Percentiles rank a stretch among this genome's conserved stretches.
These are phyloP conservation scores for Skeletonema menzelii DNA, from an alignment of 108 stramenopile species.

Conservation along the genomic window DNA sequence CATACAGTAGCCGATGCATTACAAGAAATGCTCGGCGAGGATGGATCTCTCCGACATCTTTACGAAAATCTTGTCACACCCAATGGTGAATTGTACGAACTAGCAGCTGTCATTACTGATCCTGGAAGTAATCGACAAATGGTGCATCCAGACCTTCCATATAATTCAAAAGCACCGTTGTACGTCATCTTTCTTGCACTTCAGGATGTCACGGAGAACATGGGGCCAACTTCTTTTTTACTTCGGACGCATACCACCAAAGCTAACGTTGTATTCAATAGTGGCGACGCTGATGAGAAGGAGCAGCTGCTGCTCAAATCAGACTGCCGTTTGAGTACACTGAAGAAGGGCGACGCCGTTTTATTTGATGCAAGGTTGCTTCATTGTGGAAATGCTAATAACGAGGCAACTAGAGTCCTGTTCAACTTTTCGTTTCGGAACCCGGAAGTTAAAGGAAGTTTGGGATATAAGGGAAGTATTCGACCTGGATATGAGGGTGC, in stretches of 20 bases:
- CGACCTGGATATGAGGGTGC: conserved; percentile 46
- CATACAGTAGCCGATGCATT: conserved; percentile 28
- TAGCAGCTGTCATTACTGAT: conserved; percentile 56
- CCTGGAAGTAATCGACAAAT: conserved; percentile 50
- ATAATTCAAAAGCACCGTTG: conserved; percentile 43
- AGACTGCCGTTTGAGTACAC: conserved; percentile 17
- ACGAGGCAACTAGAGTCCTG: conserved; percentile 41
- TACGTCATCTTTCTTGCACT: conserved; percentile 60
- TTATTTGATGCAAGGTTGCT: conserved; percentile 56
- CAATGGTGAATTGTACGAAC: conserved; percentile 60
- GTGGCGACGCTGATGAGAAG: conserved; percentile 10
- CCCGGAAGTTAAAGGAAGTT: conserved; percentile 38
- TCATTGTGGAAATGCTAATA: conserved; percentile 63
- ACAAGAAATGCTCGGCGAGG: conserved; percentile 31
- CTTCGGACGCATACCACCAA: conserved; percentile 36
- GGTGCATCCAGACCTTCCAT: conserved; percentile 63
- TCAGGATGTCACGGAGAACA: conserved; percentile 58
- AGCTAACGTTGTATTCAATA: conserved; percentile 19
- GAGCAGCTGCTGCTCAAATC: conserved; percentile 27
- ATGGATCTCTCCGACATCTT: conserved; percentile 44
- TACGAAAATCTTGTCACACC: conserved; percentile 54
- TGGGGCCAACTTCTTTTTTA: conserved; percentile 67
- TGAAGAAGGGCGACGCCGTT: conserved; percentile 53
- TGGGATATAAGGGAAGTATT: conserved; percentile 59
- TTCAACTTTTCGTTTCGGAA: conserved; percentile 63